Base-by-base conservation (phyloP, 176 grass and related monocot genomes). In the Eremochloa ophiuroides region DNA sequence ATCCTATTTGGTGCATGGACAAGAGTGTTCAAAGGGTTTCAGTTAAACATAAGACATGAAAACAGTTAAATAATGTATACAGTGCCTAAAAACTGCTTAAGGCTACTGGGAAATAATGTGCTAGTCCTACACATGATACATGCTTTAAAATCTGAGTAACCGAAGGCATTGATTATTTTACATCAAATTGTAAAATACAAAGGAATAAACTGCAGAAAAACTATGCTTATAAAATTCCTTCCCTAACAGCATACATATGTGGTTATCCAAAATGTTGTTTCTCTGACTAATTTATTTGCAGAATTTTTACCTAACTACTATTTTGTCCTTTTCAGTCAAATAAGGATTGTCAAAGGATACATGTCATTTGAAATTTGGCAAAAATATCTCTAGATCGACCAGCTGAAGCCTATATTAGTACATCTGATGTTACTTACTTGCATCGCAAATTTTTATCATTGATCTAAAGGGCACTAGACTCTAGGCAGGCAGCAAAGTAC, bases 11-110 rank as follows among this genome's bases (percentile, higher is more conserved):
- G 43, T 8, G 42, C 33, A 84, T 77, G 53, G 62, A 71, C 34
- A 79, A 89, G 82, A 92, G 42, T 31, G 33, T 79, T 74, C 16
- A 27, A 29, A 38, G 55, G n/a, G 22, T 17, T 60, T 10, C 75
- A 76, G 11, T 80, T 41, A 47, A 64, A 16, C 22, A n/a, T 62
- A 85, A 53, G 38, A n/a, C 18, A 38, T 60, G 58, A 44, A 78
- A 55, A 22, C 44, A 13, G 82, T 60, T 14, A 77, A 77, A 43
- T 28, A 47, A 46, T 70, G 16, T 60, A 46, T 10, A 55, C 38
- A 73, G 13, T 61, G 29, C 76, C 43, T 4, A 20, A 68, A 62
- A 68, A 76, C n/a, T 71, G 39, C 42, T 72, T 4, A 85, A 82
- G 14, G 10, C 55, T 59, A 26, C 66, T 44, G 47, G n/a, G 17